These are phyloP conservation scores for Cladorrhinum sp. DNA, from an alignment of 2,329 filamentous ascomycete species.

Conservation along the genomic window DNA sequence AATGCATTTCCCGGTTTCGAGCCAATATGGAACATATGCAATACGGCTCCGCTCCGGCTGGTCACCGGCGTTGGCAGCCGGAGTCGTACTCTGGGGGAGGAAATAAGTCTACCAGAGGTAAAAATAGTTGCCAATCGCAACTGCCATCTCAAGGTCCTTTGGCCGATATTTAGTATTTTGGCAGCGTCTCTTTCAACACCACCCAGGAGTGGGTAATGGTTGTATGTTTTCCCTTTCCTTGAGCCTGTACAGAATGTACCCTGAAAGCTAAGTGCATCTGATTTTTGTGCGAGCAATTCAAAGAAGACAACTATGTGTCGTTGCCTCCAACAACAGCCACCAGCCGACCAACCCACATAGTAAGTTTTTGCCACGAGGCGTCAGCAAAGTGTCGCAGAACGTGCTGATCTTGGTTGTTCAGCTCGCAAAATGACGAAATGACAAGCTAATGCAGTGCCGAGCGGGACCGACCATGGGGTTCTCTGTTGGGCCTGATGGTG, in stretches of 20 bases:
- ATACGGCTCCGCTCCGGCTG: constrained; percentile 16
- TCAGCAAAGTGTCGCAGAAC: not conserved
- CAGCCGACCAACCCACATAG: constrained; percentile 19
- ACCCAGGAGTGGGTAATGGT: not conserved
- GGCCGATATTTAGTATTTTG: not conserved
- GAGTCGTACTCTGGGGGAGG: constrained; percentile 9
- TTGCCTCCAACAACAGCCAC: not conserved
- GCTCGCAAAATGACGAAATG: constrained; percentile 7
- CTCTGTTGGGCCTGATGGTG: constrained; percentile 1
- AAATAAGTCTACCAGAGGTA: constrained; percentile 9
- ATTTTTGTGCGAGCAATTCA: not conserved
- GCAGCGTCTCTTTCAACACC: not conserved
- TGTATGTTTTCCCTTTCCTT: not conserved
- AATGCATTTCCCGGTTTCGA: constrained; percentile 12
- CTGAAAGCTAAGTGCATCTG: not conserved
- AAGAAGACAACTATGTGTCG: not conserved
- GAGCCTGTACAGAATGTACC: not conserved
- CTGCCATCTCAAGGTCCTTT: constrained; percentile 1
- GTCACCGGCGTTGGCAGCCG: constrained; percentile 15
- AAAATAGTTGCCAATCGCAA: constrained; percentile 24
- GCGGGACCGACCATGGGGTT: not conserved
- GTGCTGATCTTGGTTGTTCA: not conserved
- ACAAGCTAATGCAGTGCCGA: constrained; percentile 8
- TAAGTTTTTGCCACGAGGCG: constrained; percentile 8
- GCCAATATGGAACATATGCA: constrained; percentile 15